Evolutionary conservation across 257 asterid species (phyloP), one percentile per base, ranked within the genome.

Genomic region (Jasminum sambac): DNA sequence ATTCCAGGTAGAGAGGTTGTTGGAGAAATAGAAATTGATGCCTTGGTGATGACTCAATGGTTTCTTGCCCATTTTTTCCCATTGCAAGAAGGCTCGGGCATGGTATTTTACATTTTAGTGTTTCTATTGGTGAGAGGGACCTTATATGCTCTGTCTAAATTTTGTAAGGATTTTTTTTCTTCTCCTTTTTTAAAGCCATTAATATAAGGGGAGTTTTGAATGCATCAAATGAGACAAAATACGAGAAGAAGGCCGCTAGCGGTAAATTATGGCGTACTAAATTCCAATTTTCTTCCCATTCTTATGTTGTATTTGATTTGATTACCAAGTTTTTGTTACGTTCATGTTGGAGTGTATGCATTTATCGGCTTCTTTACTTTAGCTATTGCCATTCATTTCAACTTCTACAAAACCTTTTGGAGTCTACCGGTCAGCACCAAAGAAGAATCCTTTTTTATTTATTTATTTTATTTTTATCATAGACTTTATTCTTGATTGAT

Each of bases 381-480:
- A 94, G 99, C 95, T 68, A 86, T 87, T 80, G 79, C 98, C 66
- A 88, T 94, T 75, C 97, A 94, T 85, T 86, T 91, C 95, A 88
- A 85, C 88, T 94, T 94, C 73, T 94, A 94, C 84, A 94, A 87
- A 79, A 94, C 98, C 84, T 89, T 94, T 78, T 94, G 99, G 99
- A 87, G 96, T 83, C 84, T 94, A 77, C 99, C 91, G 99, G 99
- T 89, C 59, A 74, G 96, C 83, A 17, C 42, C 58, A 64, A 71
- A 64, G 36, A 60, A 19, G 66, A 48, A 37, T 52, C 11, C 39
- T 23, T 69, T 50, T 70, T n/a, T n/a, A n/a, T n/a, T n/a, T n/a
- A n/a, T n/a, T n/a, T n/a, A n/a, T n/a, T n/a, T n/a, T n/a, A n/a
- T n/a, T n/a, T 69, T 59, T 55, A 61, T 44, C 13, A 5, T 17